Evolutionary conservation across 2,329 filamentous ascomycete species (phyloP).

Genomic region (Cyanodermella asteris): DNA sequence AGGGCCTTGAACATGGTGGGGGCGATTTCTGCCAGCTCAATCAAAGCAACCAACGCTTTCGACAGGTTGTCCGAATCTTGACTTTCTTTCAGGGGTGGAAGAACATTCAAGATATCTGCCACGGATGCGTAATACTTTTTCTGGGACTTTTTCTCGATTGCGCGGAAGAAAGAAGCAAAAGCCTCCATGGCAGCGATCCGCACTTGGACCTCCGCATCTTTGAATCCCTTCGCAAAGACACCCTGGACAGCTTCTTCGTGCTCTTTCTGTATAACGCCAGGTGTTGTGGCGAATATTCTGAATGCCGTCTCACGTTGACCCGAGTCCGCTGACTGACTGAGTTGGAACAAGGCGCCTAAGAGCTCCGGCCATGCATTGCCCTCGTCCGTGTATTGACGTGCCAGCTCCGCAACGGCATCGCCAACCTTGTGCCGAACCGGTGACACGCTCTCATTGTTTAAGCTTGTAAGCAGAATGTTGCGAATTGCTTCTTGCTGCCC

Average conservation of each 20-base stretch:
- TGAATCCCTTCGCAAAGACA: conserved; percentile 81
- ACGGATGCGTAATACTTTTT: conserved; percentile 71
- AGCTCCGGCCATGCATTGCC: conserved; percentile 86
- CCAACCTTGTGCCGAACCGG: conserved; percentile 84
- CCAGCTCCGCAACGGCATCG: conserved; percentile 90
- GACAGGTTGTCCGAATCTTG: conserved; percentile 80
- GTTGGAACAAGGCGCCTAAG: conserved; percentile 62
- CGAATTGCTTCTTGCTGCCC: conserved; percentile 61
- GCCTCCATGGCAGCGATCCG: conserved; percentile 89
- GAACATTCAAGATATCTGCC: conserved; percentile 78
- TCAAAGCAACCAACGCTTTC: conserved; percentile 71
- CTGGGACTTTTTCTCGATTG: conserved; percentile 69
- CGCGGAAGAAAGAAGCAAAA: conserved; percentile 89
- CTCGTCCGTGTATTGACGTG: conserved; percentile 81
- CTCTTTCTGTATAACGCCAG: conserved; percentile 86
- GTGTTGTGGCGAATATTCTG: conserved; percentile 85
- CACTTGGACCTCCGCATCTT: conserved; percentile 70
- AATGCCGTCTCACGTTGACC: conserved; percentile 82
- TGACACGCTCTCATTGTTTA: conserved; percentile 50
- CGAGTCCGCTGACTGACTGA: conserved; percentile 66
- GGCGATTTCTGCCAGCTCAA: conserved; percentile 82
- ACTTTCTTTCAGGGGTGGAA: conserved; percentile 81
- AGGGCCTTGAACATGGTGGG: conserved; percentile 93
- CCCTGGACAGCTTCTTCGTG: conserved; percentile 76
- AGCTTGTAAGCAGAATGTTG: conserved; percentile 57